These are phyloP conservation scores for Metahyphopichia silvanorum DNA, from an alignment of 805 yeast species.

Conservation along the genomic window DNA sequence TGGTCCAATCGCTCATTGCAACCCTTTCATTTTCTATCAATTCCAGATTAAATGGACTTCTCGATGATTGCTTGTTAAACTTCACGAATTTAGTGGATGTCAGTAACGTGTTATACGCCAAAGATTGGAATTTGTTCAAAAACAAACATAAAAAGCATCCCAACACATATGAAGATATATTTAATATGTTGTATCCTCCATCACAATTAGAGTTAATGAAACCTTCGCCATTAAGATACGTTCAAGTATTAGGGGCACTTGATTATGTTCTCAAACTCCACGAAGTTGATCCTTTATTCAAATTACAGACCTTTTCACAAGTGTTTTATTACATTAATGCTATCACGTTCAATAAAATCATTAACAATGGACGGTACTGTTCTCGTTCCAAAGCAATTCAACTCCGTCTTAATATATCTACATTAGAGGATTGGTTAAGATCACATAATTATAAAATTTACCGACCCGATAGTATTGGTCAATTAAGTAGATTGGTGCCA, in stretches of 20 bases:
- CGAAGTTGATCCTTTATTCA: slow-evolving; percentile 73
- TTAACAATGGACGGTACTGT: slow-evolving; percentile 64
- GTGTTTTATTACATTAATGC: slow-evolving; percentile 77
- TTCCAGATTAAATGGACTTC: slow-evolving; percentile 50
- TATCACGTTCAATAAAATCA: slow-evolving; percentile 67
- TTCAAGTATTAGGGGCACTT: slow-evolving; percentile 86
- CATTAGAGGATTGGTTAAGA: slow-evolving; percentile 91
- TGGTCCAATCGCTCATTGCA: slow-evolving; percentile 56
- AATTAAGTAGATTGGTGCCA: slow-evolving; percentile 17
- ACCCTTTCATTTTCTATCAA: slow-evolving; percentile 66
- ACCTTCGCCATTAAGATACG: slow-evolving; percentile 84
- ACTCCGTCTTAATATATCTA: slow-evolving; percentile 78
- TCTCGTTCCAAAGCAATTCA: slow-evolving; percentile 87
- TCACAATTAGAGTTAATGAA: slow-evolving; percentile 71
- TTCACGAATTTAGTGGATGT: slow-evolving; percentile 83
- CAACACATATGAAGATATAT: slow-evolving; percentile 68
- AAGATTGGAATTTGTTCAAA: slow-evolving; percentile 55
- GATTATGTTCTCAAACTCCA: slow-evolving; percentile 81
- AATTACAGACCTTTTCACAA: slow-evolving; percentile 72
- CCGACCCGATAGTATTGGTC: slow-evolving; percentile 30
- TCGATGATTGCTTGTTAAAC: slow-evolving; percentile 68
- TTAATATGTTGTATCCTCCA: slow-evolving; percentile 81
- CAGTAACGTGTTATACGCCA: slow-evolving; percentile 70
- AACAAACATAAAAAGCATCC: slow-evolving; percentile 37
- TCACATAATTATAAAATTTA: slow-evolving; percentile 51